phyloP scores from a whole-genome alignment of 805 yeast genomes.

The Nakazawaea ishiwadae region DNA sequence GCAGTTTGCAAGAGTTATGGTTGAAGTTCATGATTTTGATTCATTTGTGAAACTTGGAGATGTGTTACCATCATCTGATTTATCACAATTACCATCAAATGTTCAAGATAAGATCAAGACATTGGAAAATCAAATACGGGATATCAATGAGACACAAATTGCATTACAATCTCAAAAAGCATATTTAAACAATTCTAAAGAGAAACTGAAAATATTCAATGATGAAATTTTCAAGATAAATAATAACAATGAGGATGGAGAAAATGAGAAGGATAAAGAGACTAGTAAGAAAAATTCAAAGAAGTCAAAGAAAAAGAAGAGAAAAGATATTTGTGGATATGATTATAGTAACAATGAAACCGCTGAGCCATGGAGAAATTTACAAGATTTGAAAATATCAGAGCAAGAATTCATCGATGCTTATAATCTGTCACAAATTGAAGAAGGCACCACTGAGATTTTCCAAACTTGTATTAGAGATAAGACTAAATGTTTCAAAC shows the following conservation, averaged over 20 bases:
- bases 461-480: slow-evolving; percentile 43
- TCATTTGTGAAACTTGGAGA: slow-evolving; percentile 28
- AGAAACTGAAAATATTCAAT: slow-evolving; percentile 22
- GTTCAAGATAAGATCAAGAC: slow-evolving; percentile 15
- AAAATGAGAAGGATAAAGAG: slow-evolving; percentile 12
- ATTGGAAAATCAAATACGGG: slow-evolving; percentile 18
- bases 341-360: slow-evolving; percentile 20
- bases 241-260: background rate
- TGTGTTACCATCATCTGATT: slow-evolving; percentile 34
- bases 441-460: background rate
- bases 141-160: slow-evolving; percentile 15
- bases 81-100: slow-evolving; percentile 3
- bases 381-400: slow-evolving; percentile 14
- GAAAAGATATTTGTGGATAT: slow-evolving; percentile 51
- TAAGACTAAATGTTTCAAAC: slow-evolving; percentile 51
- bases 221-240: slow-evolving; percentile 14
- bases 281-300: too few species aligned
- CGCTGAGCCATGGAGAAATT: background rate
- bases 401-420: slow-evolving; percentile 21
- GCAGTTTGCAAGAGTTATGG: slow-evolving; percentile 17
- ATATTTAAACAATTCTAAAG: slow-evolving; percentile 29
- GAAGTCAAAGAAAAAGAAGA: slow-evolving; percentile 25
- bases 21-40: slow-evolving; percentile 14
- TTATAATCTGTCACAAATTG: slow-evolving; percentile 14
- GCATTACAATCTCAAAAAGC: slow-evolving; percentile 17